Evolutionary conservation across 371 early-diverging fungal species (phyloP).

Genomic region (Haplosporangium sp.): DNA sequence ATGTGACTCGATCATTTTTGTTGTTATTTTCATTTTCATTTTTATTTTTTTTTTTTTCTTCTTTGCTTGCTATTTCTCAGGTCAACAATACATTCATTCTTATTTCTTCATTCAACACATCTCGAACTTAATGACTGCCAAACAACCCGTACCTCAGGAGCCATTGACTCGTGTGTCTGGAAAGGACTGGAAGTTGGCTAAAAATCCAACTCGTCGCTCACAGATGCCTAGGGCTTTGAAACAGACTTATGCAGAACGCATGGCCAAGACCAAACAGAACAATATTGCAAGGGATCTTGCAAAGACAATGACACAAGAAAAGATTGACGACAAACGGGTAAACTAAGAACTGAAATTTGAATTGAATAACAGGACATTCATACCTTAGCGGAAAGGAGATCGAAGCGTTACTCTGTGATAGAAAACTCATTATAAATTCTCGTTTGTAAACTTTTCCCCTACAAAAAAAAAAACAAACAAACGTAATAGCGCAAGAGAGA

Average conservation of each 20-base stretch:
- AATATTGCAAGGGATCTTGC: slow-evolving; percentile 47
- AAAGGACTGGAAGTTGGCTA: slow-evolving; percentile 56
- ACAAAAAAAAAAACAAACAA: neutral
- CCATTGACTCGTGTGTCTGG: slow-evolving; percentile 46
- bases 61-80: neutral
- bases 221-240: slow-evolving; percentile 52
- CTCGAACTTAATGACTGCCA: slow-evolving; percentile 36
- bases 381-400: too few species aligned
- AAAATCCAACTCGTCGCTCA: slow-evolving; percentile 42
- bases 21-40: neutral
- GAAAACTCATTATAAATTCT: too few species aligned
- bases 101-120: neutral
- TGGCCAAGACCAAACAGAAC: slow-evolving; percentile 52
- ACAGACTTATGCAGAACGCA: slow-evolving; percentile 44
- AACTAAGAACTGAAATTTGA: neutral
- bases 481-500: slow-evolving; percentile 64
- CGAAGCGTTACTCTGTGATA: too few species aligned
- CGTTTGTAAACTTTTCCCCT: too few species aligned
- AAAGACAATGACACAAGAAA: slow-evolving; percentile 51
- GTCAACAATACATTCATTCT: neutral
- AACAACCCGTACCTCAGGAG: slow-evolving; percentile 44
- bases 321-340: slow-evolving; percentile 57
- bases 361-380: neutral
- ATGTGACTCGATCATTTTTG: neutral
- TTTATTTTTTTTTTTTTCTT: slow-evolving; percentile 1